Evolutionary conservation across 345 rosid genomes (phyloP).

Genomic region (Syzygium aqueum): DNA sequence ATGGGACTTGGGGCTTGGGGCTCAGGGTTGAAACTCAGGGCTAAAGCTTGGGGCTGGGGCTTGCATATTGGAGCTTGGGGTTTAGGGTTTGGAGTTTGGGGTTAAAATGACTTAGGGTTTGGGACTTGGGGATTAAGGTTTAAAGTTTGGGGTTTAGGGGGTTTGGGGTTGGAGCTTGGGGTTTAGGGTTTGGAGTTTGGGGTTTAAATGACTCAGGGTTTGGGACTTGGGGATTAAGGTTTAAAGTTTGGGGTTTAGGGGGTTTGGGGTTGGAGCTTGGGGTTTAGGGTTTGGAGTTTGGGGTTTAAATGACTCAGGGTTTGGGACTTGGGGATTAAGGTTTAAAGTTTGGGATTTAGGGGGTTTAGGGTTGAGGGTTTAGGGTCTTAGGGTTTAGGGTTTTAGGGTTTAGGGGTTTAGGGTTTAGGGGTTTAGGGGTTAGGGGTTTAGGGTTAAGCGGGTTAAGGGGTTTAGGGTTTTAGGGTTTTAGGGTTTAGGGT

Average conservation of each 20-base stretch:
- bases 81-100: not conserved
- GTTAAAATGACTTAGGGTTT: slow-evolving; percentile 3
- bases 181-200: not conserved
- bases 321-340: not conserved
- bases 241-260: not conserved
- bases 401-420: not conserved
- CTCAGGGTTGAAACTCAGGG: not conserved
- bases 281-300: not conserved
- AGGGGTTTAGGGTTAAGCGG: not conserved
- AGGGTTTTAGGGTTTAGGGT: not conserved
- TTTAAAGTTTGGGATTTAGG: not conserved
- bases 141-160: slow-evolving; percentile 1
- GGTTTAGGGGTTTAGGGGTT: not conserved
- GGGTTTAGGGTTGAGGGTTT: no score
- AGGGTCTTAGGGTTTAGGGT: not conserved
- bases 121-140: not conserved
- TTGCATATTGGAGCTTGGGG: not conserved
- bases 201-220: no score
- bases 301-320: no score
- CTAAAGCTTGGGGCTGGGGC: no score
- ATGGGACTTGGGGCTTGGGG: not conserved
- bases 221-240: not conserved
- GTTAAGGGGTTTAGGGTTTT: not conserved
- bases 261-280: not conserved
- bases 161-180: slow-evolving; percentile 1